Base-by-base conservation (phyloP, 2,329 filamentous ascomycete genomes). In the Colletotrichum caudatum region DNA sequence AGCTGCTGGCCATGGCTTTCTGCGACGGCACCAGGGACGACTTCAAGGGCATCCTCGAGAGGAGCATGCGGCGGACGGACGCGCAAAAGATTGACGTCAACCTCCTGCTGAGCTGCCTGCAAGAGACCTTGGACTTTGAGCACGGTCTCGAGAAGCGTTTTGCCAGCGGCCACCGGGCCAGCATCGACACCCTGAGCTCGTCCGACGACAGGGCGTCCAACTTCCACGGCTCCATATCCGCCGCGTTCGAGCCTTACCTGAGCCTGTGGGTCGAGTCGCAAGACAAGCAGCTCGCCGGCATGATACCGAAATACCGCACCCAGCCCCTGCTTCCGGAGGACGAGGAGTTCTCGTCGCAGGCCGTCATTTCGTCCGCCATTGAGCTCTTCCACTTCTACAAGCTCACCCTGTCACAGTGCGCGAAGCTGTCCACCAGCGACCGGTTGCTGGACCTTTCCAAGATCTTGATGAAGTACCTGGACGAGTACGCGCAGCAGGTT, bases 371-470 rank as follows among this genome's bases (percentile, higher is more conserved):
- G 1, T 98, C 96, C 0, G 97, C 96, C 4, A 98, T 97, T 57
- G 96, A 99, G 79, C 88, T 99, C 0, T 99, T 99, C 82, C 94
- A 97, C 77, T 97, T 98, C 79, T 99, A 99, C 83, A 94, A 97
- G 73, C 89, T 95, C 71, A 95, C 94, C 0, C 84, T 99, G 46
- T 94, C 94, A 4, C 96, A 99, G 82, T 99, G 96, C 81, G 94
- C 96, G 5, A 98, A 98, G 80, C 87, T 99, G 1, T 98, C 96
- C 0, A 98, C 95, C 0, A 93, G 94, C n/a, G 91, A 92, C 66
- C 90, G 94, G 51, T 84, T 99, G 53, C 86, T 97, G 14, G 95
- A 99, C 74, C 84, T 99, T 11, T 92, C 94, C 0, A 93, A 88
- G 76, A 95, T 92, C 0, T 90, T 99, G 76, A 94, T 93, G 14